phyloP scores from a whole-genome alignment of 192 early-diverging fungal genomes.

The Podila verticillata region DNA sequence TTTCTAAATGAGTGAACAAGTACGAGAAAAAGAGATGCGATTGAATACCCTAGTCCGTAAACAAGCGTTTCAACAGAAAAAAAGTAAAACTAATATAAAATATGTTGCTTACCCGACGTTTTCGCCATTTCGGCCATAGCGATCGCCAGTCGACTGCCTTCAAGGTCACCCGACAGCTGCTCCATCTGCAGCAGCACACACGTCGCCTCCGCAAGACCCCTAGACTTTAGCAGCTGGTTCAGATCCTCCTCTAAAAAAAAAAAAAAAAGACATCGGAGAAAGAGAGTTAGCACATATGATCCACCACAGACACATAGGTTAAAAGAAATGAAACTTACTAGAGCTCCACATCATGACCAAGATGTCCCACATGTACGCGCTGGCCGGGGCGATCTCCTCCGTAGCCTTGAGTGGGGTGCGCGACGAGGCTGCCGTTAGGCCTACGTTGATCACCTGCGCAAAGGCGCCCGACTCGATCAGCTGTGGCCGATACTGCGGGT shows the following conservation, averaged over 20 bases:
- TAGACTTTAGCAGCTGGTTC: slow-evolving; percentile 5
- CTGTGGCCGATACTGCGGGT: slow-evolving; percentile 29
- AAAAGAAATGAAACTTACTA: slow-evolving; percentile 17
- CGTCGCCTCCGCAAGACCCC: slow-evolving; percentile 18
- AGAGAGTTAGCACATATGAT: neutral
- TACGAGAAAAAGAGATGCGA: neutral
- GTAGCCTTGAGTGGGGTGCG: slow-evolving; percentile 29
- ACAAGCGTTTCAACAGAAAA: neutral
- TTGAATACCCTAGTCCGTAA: neutral
- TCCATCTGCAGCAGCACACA: slow-evolving; percentile 43
- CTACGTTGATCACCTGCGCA: slow-evolving; percentile 34
- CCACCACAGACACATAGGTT: neutral
- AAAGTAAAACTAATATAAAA: neutral
- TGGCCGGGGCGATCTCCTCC: slow-evolving; percentile 23
- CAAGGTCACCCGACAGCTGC: slow-evolving; percentile 14
- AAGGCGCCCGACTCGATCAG: slow-evolving; percentile 45
- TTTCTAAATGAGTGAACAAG: slow-evolving; percentile 4
- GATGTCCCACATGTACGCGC: slow-evolving; percentile 33
- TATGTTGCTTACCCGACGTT: slow-evolving; percentile 6
- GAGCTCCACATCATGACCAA: slow-evolving; percentile 42
- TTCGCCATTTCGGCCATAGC: slow-evolving; percentile 31
- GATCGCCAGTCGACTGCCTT: slow-evolving; percentile 16
- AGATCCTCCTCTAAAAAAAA: slow-evolving; percentile 18
- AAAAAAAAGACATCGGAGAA: neutral
- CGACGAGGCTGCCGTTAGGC: slow-evolving; percentile 17